Evolutionary conservation across 1,284 basidiomycete species (phyloP).

Genomic region (Sphagnurus paluster): DNA sequence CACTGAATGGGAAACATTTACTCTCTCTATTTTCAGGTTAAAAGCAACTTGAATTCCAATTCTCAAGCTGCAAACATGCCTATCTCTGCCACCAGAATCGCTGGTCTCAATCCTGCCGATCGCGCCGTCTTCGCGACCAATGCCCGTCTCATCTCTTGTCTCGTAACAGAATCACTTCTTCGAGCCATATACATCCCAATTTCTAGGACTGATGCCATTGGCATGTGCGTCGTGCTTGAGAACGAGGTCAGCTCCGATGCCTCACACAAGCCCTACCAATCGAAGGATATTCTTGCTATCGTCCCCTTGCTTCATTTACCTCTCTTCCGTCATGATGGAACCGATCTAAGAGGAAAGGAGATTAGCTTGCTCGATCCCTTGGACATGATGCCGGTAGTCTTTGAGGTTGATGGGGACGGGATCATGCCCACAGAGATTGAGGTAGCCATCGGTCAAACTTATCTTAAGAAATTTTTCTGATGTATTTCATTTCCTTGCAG

Average conservation of each 20-base stretch:
- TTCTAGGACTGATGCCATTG: slow-evolving; percentile 31
- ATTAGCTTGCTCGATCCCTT: slow-evolving; percentile 50
- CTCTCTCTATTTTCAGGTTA: background rate
- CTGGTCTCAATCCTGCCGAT: slow-evolving; percentile 31
- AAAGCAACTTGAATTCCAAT: background rate
- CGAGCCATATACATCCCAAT: slow-evolving; percentile 44
- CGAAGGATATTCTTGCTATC: slow-evolving; percentile 40
- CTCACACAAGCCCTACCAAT: slow-evolving; percentile 21
- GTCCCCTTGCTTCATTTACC: slow-evolving; percentile 44
- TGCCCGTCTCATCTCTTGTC: slow-evolving; percentile 48
- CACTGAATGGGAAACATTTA: background rate
- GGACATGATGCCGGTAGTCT: slow-evolving; percentile 46
- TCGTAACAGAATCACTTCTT: slow-evolving; percentile 51
- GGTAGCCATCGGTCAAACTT: slow-evolving; percentile 23
- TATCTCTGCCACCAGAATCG: slow-evolving; percentile 24
- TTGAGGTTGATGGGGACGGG: slow-evolving; percentile 26
- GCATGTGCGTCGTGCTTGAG: slow-evolving; percentile 40
- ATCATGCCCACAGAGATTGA: slow-evolving; percentile 12
- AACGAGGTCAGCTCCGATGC: slow-evolving; percentile 25
- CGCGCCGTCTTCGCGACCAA: slow-evolving; percentile 46
- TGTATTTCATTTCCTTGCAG: slow-evolving; percentile 19
- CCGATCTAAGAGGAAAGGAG: slow-evolving; percentile 28
- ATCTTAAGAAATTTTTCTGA: background rate
- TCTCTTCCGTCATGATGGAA: slow-evolving; percentile 38
- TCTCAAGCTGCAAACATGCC: slow-evolving; percentile 19